Conservation (phyloP, 169 alveolate genomes). For the Haemoproteus tartakovskyi region DNA sequence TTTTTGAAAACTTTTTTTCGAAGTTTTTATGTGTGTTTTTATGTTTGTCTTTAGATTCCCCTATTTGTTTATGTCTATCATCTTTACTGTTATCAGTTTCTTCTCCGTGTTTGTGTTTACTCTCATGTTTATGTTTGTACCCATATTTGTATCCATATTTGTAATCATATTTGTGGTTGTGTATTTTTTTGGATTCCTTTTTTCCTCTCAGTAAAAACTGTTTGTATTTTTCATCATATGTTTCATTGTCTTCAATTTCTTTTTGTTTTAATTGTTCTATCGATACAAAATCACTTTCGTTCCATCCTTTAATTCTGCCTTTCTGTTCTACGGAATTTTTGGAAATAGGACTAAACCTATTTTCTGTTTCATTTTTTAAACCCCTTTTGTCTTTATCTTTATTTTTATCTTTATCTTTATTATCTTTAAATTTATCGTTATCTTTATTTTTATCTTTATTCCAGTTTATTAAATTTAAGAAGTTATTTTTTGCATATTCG, state of each 20-base stretch:
- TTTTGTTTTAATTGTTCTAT: conserved; percentile 26
- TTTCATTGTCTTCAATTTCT: conserved; percentile 33
- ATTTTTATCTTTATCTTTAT: not conserved
- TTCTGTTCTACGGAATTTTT: too few species aligned
- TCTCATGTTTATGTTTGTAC: conserved; percentile 3
- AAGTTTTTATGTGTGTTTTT: conserved; percentile 13
- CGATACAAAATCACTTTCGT: conserved; percentile 4
- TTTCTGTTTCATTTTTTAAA: not conserved
- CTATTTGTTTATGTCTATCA: not conserved
- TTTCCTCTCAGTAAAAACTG: conserved; percentile 22
- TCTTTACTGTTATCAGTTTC: not conserved
- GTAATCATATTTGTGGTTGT: too few species aligned
- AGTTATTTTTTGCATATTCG: conserved; percentile 64
- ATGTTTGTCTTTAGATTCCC: conserved; percentile 7
- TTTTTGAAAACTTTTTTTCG: not conserved
- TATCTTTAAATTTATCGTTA: conserved; percentile 6
- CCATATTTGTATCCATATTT: too few species aligned
- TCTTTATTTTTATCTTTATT: conserved; percentile 41
- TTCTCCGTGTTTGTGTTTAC: not conserved
- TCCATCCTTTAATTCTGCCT: conserved; percentile 26
- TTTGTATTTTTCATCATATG: conserved; percentile 38
- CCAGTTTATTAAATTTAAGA: conserved; percentile 34
- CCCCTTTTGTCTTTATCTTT: not conserved
- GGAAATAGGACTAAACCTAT: too few species aligned
- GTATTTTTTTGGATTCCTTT: not conserved